These are phyloP conservation scores for Colletotrichum scovillei DNA, from an alignment of 2,329 filamentous ascomycete genomes.

Conservation along the genomic window DNA sequence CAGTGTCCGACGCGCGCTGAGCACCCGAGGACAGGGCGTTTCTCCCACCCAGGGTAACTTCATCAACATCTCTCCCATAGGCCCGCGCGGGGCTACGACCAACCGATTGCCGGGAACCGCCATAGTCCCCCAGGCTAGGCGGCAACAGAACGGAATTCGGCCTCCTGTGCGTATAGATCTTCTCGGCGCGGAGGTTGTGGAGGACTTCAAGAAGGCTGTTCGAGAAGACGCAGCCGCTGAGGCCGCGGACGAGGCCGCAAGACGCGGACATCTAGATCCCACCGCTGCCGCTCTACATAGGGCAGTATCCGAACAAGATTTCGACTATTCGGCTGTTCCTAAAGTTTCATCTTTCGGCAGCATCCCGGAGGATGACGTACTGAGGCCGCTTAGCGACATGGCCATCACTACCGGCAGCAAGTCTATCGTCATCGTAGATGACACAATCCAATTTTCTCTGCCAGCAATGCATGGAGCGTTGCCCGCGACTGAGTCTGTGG, in stretches of 20 bases:
- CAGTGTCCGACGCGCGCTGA: conserved; percentile 85
- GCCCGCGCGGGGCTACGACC: conserved; percentile 63
- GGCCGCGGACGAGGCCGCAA: conserved; percentile 38
- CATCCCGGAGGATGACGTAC: conserved; percentile 44
- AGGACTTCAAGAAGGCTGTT: conserved; percentile 83
- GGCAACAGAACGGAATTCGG: conserved; percentile 55
- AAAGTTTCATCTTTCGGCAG: conserved; percentile 56
- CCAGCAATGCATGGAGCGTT: conserved; percentile 63
- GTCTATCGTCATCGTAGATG: conserved; percentile 89
- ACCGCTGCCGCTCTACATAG: conserved; percentile 20
- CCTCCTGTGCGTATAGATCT: conserved; percentile 80
- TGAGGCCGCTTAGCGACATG: conserved; percentile 62
- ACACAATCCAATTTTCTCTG: conserved; percentile 64
- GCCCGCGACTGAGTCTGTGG: conserved; percentile 58
- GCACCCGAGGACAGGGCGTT: conserved; percentile 63
- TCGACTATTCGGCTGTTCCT: conserved; percentile 57
- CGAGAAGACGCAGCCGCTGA: conserved; percentile 69
- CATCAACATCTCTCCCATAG: conserved; percentile 60
- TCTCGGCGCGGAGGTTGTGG: conserved; percentile 80
- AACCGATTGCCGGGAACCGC: conserved; percentile 71
- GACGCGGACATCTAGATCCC: conserved; percentile 21
- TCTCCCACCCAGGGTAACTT: conserved; percentile 60
- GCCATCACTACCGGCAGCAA: conserved; percentile 84
- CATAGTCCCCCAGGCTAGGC: conserved; percentile 66
- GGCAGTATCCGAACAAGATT: conserved; percentile 40